Percentiles rank a stretch among this genome's conserved stretches.
Evolutionary conservation across 2,329 filamentous ascomycete species (phyloP).

Genomic region (Cordyceps javanica): DNA sequence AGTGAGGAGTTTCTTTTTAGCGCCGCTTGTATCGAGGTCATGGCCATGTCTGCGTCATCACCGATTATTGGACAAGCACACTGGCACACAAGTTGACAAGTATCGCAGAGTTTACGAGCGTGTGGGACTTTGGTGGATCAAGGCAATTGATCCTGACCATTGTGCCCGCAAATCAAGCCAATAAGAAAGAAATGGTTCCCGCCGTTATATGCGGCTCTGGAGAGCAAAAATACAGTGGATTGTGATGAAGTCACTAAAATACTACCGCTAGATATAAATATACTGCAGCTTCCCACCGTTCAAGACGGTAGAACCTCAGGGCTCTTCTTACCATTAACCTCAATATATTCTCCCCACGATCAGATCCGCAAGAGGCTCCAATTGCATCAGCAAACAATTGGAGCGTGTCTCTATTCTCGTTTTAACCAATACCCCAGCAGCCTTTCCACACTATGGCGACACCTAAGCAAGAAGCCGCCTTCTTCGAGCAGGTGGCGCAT

Average conservation of each 20-base stretch:
- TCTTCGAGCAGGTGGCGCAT: conserved; percentile 26
- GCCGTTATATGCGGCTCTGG: background rate
- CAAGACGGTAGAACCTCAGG: conserved; percentile 29
- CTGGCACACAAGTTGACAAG: too few species aligned
- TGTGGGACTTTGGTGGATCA: conserved; percentile 1
- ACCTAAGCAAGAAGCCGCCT: conserved; percentile 14
- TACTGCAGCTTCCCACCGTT: conserved; percentile 30
- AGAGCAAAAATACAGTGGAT: background rate
- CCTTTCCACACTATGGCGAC: conserved; percentile 11
- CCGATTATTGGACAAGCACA: background rate
- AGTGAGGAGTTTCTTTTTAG: too few species aligned
- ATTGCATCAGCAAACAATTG: background rate
- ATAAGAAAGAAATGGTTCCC: background rate
- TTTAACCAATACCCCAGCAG: background rate
- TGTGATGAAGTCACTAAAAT: conserved; percentile 14
- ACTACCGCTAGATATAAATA: conserved; percentile 27
- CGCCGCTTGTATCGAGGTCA: too few species aligned
- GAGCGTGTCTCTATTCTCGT: background rate
- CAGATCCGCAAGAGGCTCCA: background rate
- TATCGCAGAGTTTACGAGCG: background rate
- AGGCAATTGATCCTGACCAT: background rate
- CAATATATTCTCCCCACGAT: conserved; percentile 2
- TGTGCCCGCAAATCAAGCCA: background rate
- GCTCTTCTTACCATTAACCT: background rate
- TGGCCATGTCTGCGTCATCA: too few species aligned